phyloP scores from a whole-genome alignment of 2,329 filamentous ascomycete genomes.

The Didymosphaeria variabile region DNA sequence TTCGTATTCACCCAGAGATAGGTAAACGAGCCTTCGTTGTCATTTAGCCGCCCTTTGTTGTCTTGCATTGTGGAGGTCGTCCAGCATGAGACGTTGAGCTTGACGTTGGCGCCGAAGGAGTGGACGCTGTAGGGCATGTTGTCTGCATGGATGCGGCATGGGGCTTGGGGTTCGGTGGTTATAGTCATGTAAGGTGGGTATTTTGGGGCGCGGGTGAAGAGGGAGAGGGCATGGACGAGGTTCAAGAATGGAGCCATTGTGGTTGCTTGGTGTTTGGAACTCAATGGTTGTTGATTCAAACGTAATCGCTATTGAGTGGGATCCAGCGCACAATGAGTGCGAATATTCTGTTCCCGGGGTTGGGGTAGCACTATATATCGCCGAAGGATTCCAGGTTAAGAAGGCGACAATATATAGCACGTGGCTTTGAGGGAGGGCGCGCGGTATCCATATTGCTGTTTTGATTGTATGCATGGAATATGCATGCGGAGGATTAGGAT shows the following conservation, averaged over 20 bases:
- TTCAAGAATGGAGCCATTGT: slow-evolving; percentile 4
- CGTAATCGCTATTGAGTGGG: not conserved
- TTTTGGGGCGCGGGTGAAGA: slow-evolving; percentile 5
- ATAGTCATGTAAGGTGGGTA: slow-evolving; percentile 2
- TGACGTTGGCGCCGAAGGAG: not conserved
- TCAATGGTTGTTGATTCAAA: not conserved
- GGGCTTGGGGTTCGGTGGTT: slow-evolving; percentile 5
- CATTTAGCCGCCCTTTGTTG: slow-evolving; percentile 11
- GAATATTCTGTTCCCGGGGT: not conserved
- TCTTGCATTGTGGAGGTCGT: slow-evolving; percentile 10
- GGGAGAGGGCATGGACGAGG: not conserved
- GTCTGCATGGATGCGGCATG: slow-evolving; percentile 9
- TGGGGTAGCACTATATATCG: not conserved
- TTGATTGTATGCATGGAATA: slow-evolving; percentile 7
- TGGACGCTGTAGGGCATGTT: slow-evolving; percentile 10
- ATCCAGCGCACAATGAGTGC: not conserved
- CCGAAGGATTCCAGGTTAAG: slow-evolving; percentile 9
- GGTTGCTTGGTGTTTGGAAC: not conserved
- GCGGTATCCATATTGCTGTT: not conserved
- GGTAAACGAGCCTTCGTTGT: slow-evolving; percentile 6
- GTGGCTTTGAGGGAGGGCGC: not conserved
- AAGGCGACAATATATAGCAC: slow-evolving; percentile 5
- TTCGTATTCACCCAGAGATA: slow-evolving; percentile 12
- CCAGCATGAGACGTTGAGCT: slow-evolving; percentile 12
- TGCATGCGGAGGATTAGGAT: not conserved